Evolutionary conservation across 768 basidiomycete genomes (phyloP).

Genomic region (Cyclocybe aegerita): DNA sequence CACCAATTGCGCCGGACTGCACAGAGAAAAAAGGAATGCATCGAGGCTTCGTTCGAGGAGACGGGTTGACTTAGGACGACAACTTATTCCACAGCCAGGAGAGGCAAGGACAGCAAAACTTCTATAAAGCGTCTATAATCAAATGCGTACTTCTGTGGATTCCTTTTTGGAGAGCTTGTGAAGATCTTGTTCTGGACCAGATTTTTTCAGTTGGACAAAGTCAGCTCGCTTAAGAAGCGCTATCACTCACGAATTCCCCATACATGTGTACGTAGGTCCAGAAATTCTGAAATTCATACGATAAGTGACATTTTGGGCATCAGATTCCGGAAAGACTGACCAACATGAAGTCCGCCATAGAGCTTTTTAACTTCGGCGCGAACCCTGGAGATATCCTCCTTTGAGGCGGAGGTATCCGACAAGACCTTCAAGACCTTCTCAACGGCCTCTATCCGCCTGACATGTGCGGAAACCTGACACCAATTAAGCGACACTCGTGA

Average conservation of each 20-base stretch:
- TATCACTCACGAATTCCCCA: slow-evolving; percentile 81
- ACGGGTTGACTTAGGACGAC: neutral
- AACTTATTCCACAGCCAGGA: neutral
- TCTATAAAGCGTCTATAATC: slow-evolving; percentile 15
- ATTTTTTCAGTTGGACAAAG: slow-evolving; percentile 1
- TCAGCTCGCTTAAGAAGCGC: neutral
- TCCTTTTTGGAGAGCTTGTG: slow-evolving; percentile 73
- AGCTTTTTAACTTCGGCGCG: slow-evolving; percentile 85
- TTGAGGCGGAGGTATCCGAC: slow-evolving; percentile 60
- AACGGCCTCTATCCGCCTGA: slow-evolving; percentile 79
- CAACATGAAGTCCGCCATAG: slow-evolving; percentile 80
- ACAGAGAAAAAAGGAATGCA: too few relatives aligned
- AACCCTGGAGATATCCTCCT: slow-evolving; percentile 77
- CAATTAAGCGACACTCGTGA: slow-evolving; percentile 32
- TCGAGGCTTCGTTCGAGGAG: too few relatives aligned
- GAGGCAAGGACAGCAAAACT: neutral
- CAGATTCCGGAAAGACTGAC: slow-evolving; percentile 35
- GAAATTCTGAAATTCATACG: slow-evolving; percentile 54
- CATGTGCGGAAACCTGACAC: slow-evolving; percentile 88
- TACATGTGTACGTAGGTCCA: slow-evolving; percentile 78
- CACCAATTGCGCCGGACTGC: too few relatives aligned
- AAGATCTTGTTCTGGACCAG: slow-evolving; percentile 69
- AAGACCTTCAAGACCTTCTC: slow-evolving; percentile 88
- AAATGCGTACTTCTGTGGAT: slow-evolving; percentile 57
- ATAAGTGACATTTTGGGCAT: neutral